phyloP scores from a whole-genome alignment of 73 alveolate species.

The Tetrahymena thermophila region DNA sequence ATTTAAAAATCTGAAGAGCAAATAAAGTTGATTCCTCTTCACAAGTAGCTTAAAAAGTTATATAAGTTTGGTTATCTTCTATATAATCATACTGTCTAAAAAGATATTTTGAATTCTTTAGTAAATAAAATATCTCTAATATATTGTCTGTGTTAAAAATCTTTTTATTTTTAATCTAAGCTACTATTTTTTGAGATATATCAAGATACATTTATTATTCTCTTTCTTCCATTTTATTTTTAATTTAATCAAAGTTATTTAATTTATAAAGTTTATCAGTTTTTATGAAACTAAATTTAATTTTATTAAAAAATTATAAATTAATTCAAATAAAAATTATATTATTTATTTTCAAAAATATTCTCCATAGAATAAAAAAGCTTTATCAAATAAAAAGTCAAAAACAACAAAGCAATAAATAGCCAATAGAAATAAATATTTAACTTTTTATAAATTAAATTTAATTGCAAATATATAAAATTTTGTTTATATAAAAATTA shows the following conservation, averaged over 20 bases:
- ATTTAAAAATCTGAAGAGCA: background rate
- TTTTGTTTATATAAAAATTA: no score
- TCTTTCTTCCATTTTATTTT: background rate
- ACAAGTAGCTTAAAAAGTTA: background rate
- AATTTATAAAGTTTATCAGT: no score
- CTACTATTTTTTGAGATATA: background rate
- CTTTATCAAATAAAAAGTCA: no score
- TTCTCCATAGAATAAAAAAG: no score
- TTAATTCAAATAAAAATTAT: no score
- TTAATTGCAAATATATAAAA: no score
- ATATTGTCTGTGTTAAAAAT: background rate
- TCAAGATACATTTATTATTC: background rate
- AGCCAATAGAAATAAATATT: background rate
- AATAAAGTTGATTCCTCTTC: background rate
- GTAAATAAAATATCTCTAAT: background rate
- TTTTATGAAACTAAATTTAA: no score
- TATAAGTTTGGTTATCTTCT: background rate
- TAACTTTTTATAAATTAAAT: no score
- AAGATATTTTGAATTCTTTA: background rate
- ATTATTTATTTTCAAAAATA: no score
- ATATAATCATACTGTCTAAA: background rate
- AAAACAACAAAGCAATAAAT: background rate
- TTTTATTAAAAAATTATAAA: no score
- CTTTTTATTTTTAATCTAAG: background rate
- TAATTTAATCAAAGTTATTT: no score